Conservation (phyloP, 23 red algal genomes). For the Chondrus crispus region DNA sequence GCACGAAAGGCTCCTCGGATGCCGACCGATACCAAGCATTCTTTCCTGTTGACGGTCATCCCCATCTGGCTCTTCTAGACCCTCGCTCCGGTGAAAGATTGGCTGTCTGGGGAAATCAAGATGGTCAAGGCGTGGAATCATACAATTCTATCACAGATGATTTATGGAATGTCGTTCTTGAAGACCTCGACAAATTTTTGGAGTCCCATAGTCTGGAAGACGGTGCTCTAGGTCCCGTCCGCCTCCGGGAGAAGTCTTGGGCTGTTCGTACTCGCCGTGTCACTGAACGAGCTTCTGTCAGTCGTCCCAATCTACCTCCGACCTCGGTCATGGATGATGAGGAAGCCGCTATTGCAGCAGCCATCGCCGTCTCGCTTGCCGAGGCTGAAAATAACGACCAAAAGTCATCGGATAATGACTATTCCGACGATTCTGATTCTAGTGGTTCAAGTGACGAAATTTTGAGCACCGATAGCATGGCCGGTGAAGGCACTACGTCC, state of each 20-base stretch:
- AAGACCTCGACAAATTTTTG: not conserved
- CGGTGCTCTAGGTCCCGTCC: constrained; percentile 27
- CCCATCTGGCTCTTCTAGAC: constrained; percentile 62
- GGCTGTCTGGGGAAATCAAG: constrained; percentile 53
- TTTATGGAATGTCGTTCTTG: constrained; percentile 20
- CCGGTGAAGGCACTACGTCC: too few species aligned
- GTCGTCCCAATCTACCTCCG: not conserved
- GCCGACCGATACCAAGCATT: constrained; percentile 47
- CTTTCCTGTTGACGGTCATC: constrained; percentile 44
- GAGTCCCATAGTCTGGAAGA: constrained; percentile 14
- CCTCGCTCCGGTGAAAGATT: constrained; percentile 68
- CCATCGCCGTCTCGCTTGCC: constrained; percentile 30
- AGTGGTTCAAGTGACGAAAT: not conserved
- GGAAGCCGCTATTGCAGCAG: constrained; percentile 46
- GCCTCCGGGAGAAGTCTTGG: constrained; percentile 31
- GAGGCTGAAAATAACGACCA: too few species aligned
- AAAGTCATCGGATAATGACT: not conserved
- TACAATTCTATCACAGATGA: not conserved
- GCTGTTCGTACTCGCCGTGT: constrained; percentile 42
- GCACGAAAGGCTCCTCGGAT: constrained; percentile 10
- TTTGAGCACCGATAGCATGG: not conserved
- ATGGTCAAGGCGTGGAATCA: constrained; percentile 24
- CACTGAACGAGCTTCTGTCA: too few species aligned
- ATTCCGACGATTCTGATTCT: not conserved
- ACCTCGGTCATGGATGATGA: constrained; percentile 57